Evolutionary conservation across 1,284 basidiomycete species (phyloP).

Genomic region (Irpex sp.): DNA sequence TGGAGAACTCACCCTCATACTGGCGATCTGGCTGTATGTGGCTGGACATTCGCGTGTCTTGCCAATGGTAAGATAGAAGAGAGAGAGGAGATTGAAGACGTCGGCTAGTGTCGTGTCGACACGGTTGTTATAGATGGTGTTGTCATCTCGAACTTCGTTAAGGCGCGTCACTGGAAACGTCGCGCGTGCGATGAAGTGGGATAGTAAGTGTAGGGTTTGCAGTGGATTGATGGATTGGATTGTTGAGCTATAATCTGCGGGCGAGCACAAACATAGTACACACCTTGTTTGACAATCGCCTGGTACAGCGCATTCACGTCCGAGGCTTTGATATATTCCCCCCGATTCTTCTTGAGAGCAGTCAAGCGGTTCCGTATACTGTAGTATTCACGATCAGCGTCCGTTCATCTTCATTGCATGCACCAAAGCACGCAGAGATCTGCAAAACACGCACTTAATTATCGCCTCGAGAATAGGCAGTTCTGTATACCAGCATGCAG

Average conservation of each 20-base stretch:
- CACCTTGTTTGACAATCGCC: constrained; percentile 92
- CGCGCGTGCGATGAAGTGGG: neutral
- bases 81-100: constrained; percentile 88
- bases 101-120: constrained; percentile 91
- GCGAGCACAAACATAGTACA: constrained; percentile 14
- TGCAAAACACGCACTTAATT: constrained; percentile 65
- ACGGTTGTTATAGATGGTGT: constrained; percentile 77
- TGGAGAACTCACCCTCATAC: constrained; percentile 75
- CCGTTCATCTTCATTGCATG: neutral
- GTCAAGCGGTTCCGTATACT: constrained; percentile 92
- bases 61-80: constrained; percentile 92
- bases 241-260: too few species aligned
- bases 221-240: too few species aligned
- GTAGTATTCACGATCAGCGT: constrained; percentile 12
- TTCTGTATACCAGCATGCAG: constrained; percentile 44
- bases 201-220: neutral
- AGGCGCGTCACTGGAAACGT: constrained; percentile 74
- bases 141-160: constrained; percentile 87
- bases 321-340: constrained; percentile 85
- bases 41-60: constrained; percentile 91
- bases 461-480: constrained; percentile 93
- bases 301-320: constrained; percentile 96
- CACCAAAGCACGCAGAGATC: constrained; percentile 9
- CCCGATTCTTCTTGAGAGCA: constrained; percentile 85
- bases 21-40: constrained; percentile 91